Percentiles rank a stretch among this genome's conserved stretches.
These are phyloP conservation scores for Taxillus chinensis DNA, from an alignment of 164 flowering plant species.

Conservation along the genomic window DNA sequence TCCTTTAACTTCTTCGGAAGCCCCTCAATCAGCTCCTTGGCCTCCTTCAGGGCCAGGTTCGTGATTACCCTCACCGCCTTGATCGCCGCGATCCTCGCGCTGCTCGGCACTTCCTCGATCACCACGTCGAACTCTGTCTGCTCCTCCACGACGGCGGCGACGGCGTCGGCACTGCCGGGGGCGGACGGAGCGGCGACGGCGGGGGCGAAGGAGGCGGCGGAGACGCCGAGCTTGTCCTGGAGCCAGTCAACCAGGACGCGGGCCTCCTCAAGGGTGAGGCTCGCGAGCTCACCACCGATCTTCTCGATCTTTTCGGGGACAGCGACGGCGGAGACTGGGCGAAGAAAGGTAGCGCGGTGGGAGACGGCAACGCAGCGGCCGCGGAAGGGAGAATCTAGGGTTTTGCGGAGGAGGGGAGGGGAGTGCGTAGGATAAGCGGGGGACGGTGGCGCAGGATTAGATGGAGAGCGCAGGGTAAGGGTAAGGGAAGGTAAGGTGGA, in stretches of 20 bases:
- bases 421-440: neutral
- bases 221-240: constrained; percentile 87
- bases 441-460: neutral
- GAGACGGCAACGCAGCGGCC: neutral
- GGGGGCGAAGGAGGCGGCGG: constrained; percentile 84
- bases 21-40: constrained; percentile 91
- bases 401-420: neutral
- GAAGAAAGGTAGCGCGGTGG: neutral
- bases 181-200: constrained; percentile 47
- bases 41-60: constrained; percentile 85
- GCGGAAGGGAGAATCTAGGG: neutral
- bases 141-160: constrained; percentile 62
- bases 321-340: neutral
- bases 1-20: constrained; percentile 92
- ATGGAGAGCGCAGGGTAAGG: neutral
- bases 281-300: constrained; percentile 46
- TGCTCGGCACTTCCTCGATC: constrained; percentile 87
- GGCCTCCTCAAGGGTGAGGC: constrained; percentile 65
- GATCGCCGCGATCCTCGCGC: constrained; percentile 71
- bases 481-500: neutral
- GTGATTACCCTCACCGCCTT: constrained; percentile 86
- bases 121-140: constrained; percentile 93
- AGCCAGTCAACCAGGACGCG: constrained; percentile 60
- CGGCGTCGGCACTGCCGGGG: constrained; percentile 34
- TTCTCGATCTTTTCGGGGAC: constrained; percentile 39